Conservation (phyloP, 2,329 filamentous ascomycete species). For the Chaetomium olivaceum region DNA sequence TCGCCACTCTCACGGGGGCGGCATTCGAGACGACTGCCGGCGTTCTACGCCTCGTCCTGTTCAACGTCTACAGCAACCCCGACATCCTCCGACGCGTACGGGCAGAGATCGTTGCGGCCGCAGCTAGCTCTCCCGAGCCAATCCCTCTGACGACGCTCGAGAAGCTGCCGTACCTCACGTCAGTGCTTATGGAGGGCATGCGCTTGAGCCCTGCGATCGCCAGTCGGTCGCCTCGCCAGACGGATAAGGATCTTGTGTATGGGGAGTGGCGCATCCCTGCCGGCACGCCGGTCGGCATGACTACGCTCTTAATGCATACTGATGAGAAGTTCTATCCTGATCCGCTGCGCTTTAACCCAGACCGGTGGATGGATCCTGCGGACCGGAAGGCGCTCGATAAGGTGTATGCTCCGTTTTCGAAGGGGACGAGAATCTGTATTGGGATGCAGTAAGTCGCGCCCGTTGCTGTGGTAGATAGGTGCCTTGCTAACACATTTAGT, state of each 20-base stretch:
- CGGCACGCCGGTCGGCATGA: slow-evolving; percentile 37
- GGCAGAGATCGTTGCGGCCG: neutral
- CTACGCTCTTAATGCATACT: slow-evolving; percentile 31
- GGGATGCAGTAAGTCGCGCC: slow-evolving; percentile 35
- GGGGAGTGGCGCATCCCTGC: slow-evolving; percentile 32
- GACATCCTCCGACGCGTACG: neutral
- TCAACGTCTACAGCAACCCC: neutral
- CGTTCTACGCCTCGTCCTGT: neutral
- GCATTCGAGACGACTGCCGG: neutral
- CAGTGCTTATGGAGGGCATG: slow-evolving; percentile 48
- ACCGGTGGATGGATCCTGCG: slow-evolving; percentile 34
- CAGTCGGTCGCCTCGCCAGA: slow-evolving; percentile 45
- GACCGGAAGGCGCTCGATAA: slow-evolving; percentile 26
- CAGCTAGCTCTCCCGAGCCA: neutral
- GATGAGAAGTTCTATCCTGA: slow-evolving; percentile 29
- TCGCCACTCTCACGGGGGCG: neutral
- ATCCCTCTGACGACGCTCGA: slow-evolving; percentile 35
- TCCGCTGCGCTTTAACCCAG: slow-evolving; percentile 33
- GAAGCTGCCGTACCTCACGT: slow-evolving; percentile 43
- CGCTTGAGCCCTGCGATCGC: slow-evolving; percentile 46
- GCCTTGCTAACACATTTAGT: neutral
- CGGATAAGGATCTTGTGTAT: slow-evolving; percentile 33
- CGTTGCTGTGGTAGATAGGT: neutral
- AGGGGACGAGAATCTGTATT: slow-evolving; percentile 31
- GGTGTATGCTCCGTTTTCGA: slow-evolving; percentile 32